Conservation (phyloP, 352 stramenopile species). For the Phytophthora colocasiae region DNA sequence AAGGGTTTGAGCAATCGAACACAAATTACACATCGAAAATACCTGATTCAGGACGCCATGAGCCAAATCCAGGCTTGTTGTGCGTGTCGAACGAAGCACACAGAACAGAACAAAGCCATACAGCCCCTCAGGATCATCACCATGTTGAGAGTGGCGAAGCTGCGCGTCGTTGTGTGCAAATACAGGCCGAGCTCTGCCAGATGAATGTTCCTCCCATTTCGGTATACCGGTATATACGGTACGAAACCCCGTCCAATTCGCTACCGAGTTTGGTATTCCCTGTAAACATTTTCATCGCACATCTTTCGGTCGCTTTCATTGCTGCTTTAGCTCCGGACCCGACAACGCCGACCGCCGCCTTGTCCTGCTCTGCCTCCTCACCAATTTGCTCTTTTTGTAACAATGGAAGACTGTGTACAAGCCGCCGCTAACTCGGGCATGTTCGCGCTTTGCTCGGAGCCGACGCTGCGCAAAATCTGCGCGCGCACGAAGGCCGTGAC, state of each 20-base stretch:
- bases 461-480: constrained; percentile 84
- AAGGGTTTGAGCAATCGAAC: constrained; percentile 25
- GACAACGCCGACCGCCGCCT: too few species aligned
- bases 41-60: constrained; percentile 5
- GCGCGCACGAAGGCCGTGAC: constrained; percentile 61
- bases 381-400: background rate
- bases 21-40: background rate
- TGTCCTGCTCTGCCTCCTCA: background rate
- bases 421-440: constrained; percentile 73
- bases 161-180: background rate
- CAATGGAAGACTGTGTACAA: constrained; percentile 75
- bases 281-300: constrained; percentile 25
- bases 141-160: constrained; percentile 15
- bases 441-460: constrained; percentile 85
- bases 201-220: constrained; percentile 13
- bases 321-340: constrained; percentile 29
- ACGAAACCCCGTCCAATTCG: constrained; percentile 8
- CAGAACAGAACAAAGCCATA: constrained; percentile 20
- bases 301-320: constrained; percentile 32
- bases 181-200: background rate
- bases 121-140: constrained; percentile 32
- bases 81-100: background rate
- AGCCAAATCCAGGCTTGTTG: background rate
- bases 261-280: constrained; percentile 8
- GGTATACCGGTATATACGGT: background rate